These are phyloP conservation scores for Phytophthora podocarpi DNA, from an alignment of 352 stramenopile species.

Conservation along the genomic window DNA sequence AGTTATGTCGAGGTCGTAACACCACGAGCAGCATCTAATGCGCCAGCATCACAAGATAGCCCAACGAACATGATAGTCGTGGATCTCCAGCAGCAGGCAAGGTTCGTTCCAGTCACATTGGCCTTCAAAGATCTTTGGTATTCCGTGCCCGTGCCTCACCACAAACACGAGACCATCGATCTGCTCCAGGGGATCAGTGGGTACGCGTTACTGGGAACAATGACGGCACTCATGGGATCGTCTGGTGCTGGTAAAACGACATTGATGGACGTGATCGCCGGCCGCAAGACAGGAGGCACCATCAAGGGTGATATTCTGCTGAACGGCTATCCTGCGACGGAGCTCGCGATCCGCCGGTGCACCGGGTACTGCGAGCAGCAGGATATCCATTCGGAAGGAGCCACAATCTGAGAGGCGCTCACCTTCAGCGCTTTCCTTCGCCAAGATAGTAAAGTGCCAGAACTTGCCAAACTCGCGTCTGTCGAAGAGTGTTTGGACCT, in stretches of 20 bases:
- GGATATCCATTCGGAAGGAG: constrained; percentile 25
- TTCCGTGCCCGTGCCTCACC: constrained; percentile 17
- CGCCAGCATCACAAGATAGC: background rate
- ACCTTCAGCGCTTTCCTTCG: constrained; percentile 87
- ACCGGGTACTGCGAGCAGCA: constrained; percentile 39
- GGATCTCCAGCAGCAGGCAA: constrained; percentile 11
- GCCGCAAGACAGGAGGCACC: constrained; percentile 82
- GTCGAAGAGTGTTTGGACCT: constrained; percentile 46
- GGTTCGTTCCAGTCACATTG: constrained; percentile 34
- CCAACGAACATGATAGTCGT: constrained; percentile 13
- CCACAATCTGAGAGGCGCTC: constrained; percentile 89
- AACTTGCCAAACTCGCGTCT: constrained; percentile 25
- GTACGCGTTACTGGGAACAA: constrained; percentile 36
- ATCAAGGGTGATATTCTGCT: constrained; percentile 57
- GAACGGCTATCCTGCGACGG: constrained; percentile 37
- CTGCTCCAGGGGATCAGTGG: constrained; percentile 78
- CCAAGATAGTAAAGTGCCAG: constrained; percentile 35
- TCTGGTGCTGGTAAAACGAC: constrained; percentile 79
- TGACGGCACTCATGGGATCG: constrained; percentile 62
- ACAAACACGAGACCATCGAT: constrained; percentile 45
- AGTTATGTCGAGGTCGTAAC: constrained; percentile 22
- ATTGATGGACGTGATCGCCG: constrained; percentile 61
- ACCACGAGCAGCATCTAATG: background rate
- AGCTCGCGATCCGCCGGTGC: constrained; percentile 34
- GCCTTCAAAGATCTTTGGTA: constrained; percentile 46